Evolutionary conservation across 2,329 filamentous ascomycete genomes (phyloP), one percentile per base, ranked within the genome.

Genomic region (Trichocomaceae sp.): DNA sequence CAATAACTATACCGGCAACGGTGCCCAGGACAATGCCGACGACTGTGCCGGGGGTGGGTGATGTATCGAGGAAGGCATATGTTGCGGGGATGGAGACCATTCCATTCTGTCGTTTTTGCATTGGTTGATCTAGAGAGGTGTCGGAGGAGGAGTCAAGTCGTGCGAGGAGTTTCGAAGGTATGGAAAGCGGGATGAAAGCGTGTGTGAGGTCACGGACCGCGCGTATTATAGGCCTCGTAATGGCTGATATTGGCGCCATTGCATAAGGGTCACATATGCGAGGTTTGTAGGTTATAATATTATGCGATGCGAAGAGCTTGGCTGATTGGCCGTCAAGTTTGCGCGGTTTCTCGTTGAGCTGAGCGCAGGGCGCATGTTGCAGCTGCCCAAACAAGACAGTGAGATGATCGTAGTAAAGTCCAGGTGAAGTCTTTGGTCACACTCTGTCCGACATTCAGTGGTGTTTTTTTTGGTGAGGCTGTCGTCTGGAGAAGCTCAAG

Each of bases 61-160:
- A 77, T 23, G 70, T 63, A 64, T 79, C 69, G 33, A 81, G 71
- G 51, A 75, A 73, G 46, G 77, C 74, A 69, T 87, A 87, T 61
- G 81, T 81, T 23, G 80, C 77, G 1, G 83, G 83, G 61, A 87
- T 83, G 58, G 82, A 73, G 60, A 73, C 60, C 50, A 72, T 69
- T 53, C 60, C 61, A 57, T 29, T 23, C 15, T 39, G 31, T 29
- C 52, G 19, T 48, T 54, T 57, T 10, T 54, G 35, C 22, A 57
- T 46, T 3, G 29, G 19, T 3, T 46, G n/a, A 31, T 54, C 45
- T 17, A 47, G 20, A n/a, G 55, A 46, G 12, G 54, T 5, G 12
- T 20, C 19, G 9, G 46, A 42, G 7, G 52, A 44, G 12, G 22
- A n/a, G n/a, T 53, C 33, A 10, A 19, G 33, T 8, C 17, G 35